Conservation (phyloP, 345 rosid species). For the Eucalyptus erythrocorys region DNA sequence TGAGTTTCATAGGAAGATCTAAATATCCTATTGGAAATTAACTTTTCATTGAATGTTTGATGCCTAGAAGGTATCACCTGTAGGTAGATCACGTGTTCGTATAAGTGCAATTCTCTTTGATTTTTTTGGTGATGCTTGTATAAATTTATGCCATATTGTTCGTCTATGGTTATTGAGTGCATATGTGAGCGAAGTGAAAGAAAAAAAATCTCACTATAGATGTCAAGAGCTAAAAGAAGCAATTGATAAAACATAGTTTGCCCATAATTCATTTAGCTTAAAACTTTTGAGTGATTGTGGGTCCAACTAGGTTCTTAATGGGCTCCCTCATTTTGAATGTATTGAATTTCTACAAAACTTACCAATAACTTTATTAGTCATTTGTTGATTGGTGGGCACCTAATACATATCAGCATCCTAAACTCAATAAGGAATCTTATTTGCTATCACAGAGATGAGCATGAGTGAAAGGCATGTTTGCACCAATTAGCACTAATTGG, state of each 20-base stretch:
- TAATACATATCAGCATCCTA: neutral
- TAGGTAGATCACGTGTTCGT: neutral
- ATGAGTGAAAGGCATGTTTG: neutral
- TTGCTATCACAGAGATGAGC: neutral
- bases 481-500: neutral
- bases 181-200: neutral
- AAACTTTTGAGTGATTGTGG: neutral
- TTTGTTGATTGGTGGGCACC: neutral
- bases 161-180: neutral
- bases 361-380: neutral
- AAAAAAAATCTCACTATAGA: neutral
- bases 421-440: neutral
- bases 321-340: neutral
- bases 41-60: neutral
- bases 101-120: neutral
- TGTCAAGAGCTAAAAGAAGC: neutral
- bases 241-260: neutral
- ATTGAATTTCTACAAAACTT: neutral
- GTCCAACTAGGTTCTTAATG: neutral
- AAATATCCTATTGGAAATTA: neutral
- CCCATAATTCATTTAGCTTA: neutral
- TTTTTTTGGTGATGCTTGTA: neutral
- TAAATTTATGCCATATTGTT: neutral
- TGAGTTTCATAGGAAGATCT: neutral
- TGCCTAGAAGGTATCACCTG: neutral